Percentiles rank a stretch among this genome's conserved stretches.
phyloP scores from a whole-genome alignment of 148 eudicot genomes.

The Nyssa sinensis region DNA sequence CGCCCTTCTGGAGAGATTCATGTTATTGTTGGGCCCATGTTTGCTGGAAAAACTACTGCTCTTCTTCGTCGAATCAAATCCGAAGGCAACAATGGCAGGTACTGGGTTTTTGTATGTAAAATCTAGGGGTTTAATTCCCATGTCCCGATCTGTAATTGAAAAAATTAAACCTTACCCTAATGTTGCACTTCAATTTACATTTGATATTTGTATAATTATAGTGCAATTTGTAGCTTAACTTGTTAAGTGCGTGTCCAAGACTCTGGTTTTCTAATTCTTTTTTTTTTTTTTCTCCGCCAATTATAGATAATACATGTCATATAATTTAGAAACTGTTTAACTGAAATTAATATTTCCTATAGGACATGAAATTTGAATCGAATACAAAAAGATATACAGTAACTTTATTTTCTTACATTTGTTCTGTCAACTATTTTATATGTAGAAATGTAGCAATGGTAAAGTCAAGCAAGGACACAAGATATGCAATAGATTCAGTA shows the following conservation, averaged over 20 bases:
- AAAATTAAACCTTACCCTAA: no score
- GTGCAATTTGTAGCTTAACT: neutral
- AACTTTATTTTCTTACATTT: neutral
- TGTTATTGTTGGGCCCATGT: constrained; percentile 87
- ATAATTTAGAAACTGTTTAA: no score
- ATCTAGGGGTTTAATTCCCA: no score
- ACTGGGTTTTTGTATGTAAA: neutral
- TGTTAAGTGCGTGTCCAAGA: neutral
- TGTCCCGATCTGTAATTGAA: no score
- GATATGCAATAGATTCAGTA: constrained; percentile 82
- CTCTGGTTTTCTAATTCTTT: no score
- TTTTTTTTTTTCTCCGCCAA: no score
- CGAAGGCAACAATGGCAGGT: constrained; percentile 69
- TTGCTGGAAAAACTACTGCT: constrained; percentile 80
- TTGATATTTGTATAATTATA: neutral
- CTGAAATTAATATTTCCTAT: neutral
- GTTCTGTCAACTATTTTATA: constrained; percentile 1
- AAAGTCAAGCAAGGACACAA: constrained; percentile 79
- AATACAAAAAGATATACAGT: neutral
- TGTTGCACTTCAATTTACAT: no score
- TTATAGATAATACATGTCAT: no score
- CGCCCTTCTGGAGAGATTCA: constrained; percentile 65
- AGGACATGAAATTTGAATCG: neutral
- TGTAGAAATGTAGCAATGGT: constrained; percentile 78
- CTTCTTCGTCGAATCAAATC: constrained; percentile 73